Conservation (phyloP, 2,329 filamentous ascomycete species). For the Botrytis tulipae region DNA sequence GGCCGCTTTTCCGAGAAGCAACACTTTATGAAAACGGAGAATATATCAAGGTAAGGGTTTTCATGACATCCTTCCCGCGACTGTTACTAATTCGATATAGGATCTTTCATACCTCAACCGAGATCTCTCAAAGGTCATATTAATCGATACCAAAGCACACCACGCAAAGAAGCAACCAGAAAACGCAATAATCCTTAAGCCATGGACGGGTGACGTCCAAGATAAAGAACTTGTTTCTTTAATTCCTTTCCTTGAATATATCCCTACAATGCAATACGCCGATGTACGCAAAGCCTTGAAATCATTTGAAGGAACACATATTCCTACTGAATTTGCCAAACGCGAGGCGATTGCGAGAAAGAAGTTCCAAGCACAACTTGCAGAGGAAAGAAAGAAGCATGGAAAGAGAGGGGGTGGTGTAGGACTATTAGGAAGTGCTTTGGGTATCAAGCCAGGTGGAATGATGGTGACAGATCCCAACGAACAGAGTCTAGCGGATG, state of each 20-base stretch:
- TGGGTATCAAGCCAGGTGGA: constrained; percentile 73
- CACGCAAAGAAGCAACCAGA: constrained; percentile 92
- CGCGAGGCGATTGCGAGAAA: constrained; percentile 83
- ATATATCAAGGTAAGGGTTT: constrained; percentile 75
- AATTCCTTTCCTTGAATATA: constrained; percentile 96
- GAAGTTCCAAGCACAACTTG: constrained; percentile 78
- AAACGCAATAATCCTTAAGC: constrained; percentile 87
- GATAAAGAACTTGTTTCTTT: constrained; percentile 85
- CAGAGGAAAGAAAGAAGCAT: constrained; percentile 63
- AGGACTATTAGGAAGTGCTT: constrained; percentile 64
- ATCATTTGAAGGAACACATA: constrained; percentile 85
- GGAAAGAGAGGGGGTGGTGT: constrained; percentile 58
- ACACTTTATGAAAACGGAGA: constrained; percentile 95
- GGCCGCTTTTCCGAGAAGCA: constrained; percentile 93
- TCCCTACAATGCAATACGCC: constrained; percentile 86
- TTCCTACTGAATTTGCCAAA: constrained; percentile 84
- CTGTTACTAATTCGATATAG: constrained; percentile 46
- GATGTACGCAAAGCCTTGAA: constrained; percentile 85
- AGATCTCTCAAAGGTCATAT: constrained; percentile 89
- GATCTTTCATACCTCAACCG: constrained; percentile 98
- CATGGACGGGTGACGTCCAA: constrained; percentile 80
- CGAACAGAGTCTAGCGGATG: constrained; percentile 70
- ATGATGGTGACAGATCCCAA: constrained; percentile 53
- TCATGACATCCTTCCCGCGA: no score
- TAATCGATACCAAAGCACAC: constrained; percentile 80